A percentile compares a stretch with the other conserved stretches of the same genome.
Evolutionary conservation across 2,329 filamentous ascomycete species (phyloP).

Genomic region (Arthrobotrys musiformis): DNA sequence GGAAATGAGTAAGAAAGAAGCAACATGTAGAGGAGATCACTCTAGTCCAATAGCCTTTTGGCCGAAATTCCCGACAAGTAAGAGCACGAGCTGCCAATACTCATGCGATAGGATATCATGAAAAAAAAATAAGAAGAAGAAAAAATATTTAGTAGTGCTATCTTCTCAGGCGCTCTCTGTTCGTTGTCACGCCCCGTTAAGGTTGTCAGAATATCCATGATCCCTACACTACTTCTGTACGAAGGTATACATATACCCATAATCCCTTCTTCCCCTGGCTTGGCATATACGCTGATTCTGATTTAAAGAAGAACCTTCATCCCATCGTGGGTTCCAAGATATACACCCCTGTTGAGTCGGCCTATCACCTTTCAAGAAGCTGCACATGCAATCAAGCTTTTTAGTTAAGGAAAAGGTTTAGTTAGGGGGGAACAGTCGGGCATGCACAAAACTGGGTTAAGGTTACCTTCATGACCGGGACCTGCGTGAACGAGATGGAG

Average conservation of each 20-base stretch:
- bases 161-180: background rate
- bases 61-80: background rate
- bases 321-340: slow-evolving; percentile 42
- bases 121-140: background rate
- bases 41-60: background rate
- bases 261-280: background rate
- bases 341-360: background rate
- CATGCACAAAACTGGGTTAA: background rate
- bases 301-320: slow-evolving; percentile 29
- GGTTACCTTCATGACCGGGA: background rate
- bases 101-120: slow-evolving; percentile 7
- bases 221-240: slow-evolving; percentile 1
- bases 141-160: too few relatives aligned
- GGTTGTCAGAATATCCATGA: slow-evolving; percentile 19
- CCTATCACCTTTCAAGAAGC: slow-evolving; percentile 50
- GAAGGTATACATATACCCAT: background rate
- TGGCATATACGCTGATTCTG: background rate
- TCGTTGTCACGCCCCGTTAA: slow-evolving; percentile 9
- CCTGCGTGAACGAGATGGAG: background rate
- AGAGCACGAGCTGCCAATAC: slow-evolving; percentile 1
- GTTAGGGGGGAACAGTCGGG: background rate
- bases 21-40: background rate
- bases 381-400: slow-evolving; percentile 53
- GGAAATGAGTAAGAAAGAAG: background rate
- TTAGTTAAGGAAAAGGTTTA: slow-evolving; percentile 9